Evolutionary conservation across 768 basidiomycete species (phyloP).

Genomic region (Naganishia friedmannii): DNA sequence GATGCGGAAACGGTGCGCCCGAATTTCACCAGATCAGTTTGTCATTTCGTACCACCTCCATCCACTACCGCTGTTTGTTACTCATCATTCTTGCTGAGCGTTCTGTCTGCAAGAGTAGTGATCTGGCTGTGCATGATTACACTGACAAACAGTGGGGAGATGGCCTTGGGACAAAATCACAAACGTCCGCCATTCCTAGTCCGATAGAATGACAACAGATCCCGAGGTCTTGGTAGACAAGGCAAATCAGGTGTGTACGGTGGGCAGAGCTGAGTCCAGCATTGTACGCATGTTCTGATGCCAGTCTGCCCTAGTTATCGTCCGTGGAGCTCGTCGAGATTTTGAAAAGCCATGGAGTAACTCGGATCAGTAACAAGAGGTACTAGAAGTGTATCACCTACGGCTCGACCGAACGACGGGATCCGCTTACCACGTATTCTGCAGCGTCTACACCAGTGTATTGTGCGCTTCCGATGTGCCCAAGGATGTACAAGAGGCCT

Average conservation of each 20-base stretch:
- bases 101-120: too few species aligned
- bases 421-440: background rate
- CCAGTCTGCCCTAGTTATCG: background rate
- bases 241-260: background rate
- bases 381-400: background rate
- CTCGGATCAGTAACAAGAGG: background rate
- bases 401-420: background rate
- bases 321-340: background rate
- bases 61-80: too few species aligned
- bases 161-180: too few species aligned
- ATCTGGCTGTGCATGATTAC: too few species aligned
- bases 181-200: background rate
- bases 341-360: background rate
- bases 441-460: background rate
- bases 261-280: background rate
- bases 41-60: too few species aligned
- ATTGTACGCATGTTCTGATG: background rate
- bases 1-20: too few species aligned
- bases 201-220: background rate
- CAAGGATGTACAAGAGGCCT: background rate
- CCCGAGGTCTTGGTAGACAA: background rate
- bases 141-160: too few species aligned
- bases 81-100: too few species aligned
- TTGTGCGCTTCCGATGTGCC: background rate
- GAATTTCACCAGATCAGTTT: too few species aligned